Evolutionary conservation across 768 basidiomycete genomes (phyloP), one percentile per base, ranked within the genome.

Genomic region (Podaxis sp.): DNA sequence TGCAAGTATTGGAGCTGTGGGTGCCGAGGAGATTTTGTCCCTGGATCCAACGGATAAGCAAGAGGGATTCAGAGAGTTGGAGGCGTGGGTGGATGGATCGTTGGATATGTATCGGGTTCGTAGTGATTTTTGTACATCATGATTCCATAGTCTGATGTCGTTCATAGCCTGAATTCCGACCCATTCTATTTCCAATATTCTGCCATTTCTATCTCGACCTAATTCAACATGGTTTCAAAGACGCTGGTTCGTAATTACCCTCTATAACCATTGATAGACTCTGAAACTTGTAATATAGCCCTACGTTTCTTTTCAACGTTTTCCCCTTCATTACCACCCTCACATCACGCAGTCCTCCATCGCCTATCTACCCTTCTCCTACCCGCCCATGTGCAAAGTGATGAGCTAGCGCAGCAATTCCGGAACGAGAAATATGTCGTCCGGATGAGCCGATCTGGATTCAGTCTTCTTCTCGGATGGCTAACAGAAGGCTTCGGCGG

Each of bases 131-230:
- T 44, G 46, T 56, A n/a, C 4, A 11, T 28, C 38, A 22, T 55
- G 20, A 3, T 50, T 26, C 20, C 30, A 64, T 62, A 69, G 48
- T 56, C 55, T 56, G 28, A 36, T 51, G 51, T 48, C 37, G 58
- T 20, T 72, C 28, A 33, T 56, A 99, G 91, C 93, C 94, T 59
- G 96, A 99, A 75, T 91, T 99, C 68, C 84, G 91, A 50, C 95
- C 93, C 50, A 90, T 99, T 38, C 77, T 97, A 15, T 97, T 95
- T 71, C 97, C 97, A 2, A 91, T 99, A 65, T 99, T 98, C 72
- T 94, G 92, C 55, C 95, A 99, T 75, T 98, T 98, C 72, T 98
- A 96, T 74, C 81, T 99, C 33, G 96, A 98, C 73, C 83, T 99
- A 54, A 87, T 99, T 52, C 89, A 95, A 68, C 87, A 89, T 56